Evolutionary conservation across 345 rosid species (phyloP), one percentile per base, ranked within the genome.

Genomic region (Physaria fendleri): DNA sequence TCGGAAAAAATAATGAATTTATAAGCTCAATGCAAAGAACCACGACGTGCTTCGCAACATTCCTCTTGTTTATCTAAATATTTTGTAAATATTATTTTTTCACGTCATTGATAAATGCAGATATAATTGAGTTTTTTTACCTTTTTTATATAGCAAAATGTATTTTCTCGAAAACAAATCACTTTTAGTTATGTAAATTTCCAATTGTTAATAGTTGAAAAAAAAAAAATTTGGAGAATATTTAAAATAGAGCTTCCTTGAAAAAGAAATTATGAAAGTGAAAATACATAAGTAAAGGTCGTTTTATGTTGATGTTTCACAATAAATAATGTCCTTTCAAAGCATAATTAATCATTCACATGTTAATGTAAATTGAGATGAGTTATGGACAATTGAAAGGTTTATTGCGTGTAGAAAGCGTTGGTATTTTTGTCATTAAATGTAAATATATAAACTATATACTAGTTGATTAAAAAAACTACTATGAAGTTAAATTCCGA

Each of bases 21-120:
- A 41, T 45, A 48, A 59, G 40, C 60, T 42, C 66, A 51, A 59
- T 51, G 72, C 66, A 68, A 53, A 42, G 40, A 18, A 1, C 28
- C 59, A 41, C 29, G 60, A 50, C 66, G 66, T 59, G 66, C 66
- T 24, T 34, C 55, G 62, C 56, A 60, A 52, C 56, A 68, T 60
- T 59, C 72, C 25, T 68, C 61, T 59, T 25, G 39, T 24, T 40
- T 25, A 32, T 21, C 24, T 13, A 56, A 44, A 20, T 16, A 37
- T 25, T 24, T 54, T 3, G 13, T 24, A 34, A 23, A 14, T 24
- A 5, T 1, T 9, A 49, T n/a, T 3, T 6, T 1, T 14, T n/a
- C 25, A 20, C 14, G 29, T 0, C 17, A 13, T 23, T 45, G 29
- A 5, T 45, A 59, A 45, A 15, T 64, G 7, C 37, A 65, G 12